Conservation (phyloP, 495 filamentous ascomycete species). For the Delitschia confertaspora region DNA sequence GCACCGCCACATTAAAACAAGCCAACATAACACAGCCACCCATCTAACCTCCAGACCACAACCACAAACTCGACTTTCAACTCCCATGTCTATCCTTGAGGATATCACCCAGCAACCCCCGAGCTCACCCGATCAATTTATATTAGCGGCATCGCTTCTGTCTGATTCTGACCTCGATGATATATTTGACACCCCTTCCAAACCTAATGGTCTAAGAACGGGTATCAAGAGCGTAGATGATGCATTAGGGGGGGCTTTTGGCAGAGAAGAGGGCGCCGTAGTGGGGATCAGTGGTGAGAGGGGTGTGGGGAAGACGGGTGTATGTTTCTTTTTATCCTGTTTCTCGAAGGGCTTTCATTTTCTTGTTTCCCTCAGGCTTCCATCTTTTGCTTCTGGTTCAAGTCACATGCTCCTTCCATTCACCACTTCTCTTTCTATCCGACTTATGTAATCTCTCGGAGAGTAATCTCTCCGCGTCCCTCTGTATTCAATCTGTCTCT, state of each 20-base stretch:
- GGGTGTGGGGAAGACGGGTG: constrained; percentile 16
- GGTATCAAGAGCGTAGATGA: constrained; percentile 25
- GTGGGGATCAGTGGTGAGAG: constrained; percentile 19
- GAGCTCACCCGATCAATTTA: too few relatives aligned
- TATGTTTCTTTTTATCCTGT: constrained; percentile 8
- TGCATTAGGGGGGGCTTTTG: constrained; percentile 26
- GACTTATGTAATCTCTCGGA: neutral
- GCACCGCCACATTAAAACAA: too few relatives aligned
- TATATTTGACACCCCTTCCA: too few relatives aligned
- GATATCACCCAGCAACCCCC: too few relatives aligned
- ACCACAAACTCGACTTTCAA: too few relatives aligned
- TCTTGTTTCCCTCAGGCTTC: neutral
- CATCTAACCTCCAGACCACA: too few relatives aligned
- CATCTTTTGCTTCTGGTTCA: neutral
- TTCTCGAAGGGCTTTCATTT: neutral
- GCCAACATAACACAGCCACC: too few relatives aligned
- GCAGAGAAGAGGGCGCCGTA: constrained; percentile 15
- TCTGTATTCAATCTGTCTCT: neutral
- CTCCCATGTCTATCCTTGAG: too few relatives aligned
- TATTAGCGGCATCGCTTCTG: too few relatives aligned
- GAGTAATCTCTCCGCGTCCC: neutral
- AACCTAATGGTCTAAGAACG: too few relatives aligned
- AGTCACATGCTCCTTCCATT: neutral
- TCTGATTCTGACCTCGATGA: too few relatives aligned
- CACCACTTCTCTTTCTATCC: neutral